phyloP scores from a whole-genome alignment of 306 rosid genomes.

The Malus fusca region DNA sequence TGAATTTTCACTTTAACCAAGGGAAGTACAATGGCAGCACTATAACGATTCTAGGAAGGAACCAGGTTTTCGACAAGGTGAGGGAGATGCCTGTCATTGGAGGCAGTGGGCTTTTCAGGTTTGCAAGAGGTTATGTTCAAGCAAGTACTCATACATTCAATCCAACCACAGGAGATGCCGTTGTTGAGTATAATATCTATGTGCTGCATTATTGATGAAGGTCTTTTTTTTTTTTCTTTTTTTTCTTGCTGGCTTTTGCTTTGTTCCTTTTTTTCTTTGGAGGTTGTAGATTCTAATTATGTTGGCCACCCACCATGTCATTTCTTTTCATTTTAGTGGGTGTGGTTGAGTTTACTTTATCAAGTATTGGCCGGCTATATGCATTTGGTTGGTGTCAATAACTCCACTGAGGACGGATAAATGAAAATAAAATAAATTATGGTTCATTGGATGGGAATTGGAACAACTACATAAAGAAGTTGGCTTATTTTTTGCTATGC shows the following conservation, averaged over 20 bases:
- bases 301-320: background rate
- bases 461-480: too few species aligned
- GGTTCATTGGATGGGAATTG: too few species aligned
- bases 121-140: conserved; percentile 60
- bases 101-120: conserved; percentile 68
- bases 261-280: background rate
- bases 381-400: background rate
- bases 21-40: conserved; percentile 78
- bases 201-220: conserved; percentile 30
- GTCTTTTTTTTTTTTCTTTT: background rate
- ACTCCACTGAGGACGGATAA: background rate
- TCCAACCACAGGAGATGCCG: conserved; percentile 31
- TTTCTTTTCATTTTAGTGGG: background rate
- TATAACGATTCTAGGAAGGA: conserved; percentile 55
- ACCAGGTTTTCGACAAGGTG: conserved; percentile 28
- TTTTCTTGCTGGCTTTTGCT: background rate
- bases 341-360: background rate
- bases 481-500: too few species aligned
- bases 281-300: background rate
- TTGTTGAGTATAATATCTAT: conserved; percentile 49
- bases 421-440: background rate
- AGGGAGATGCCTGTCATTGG: conserved; percentile 85
- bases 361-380: background rate
- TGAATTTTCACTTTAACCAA: conserved; percentile 49
- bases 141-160: conserved; percentile 31